phyloP scores from a whole-genome alignment of 768 basidiomycete genomes.

The Termitomyces sp. region DNA sequence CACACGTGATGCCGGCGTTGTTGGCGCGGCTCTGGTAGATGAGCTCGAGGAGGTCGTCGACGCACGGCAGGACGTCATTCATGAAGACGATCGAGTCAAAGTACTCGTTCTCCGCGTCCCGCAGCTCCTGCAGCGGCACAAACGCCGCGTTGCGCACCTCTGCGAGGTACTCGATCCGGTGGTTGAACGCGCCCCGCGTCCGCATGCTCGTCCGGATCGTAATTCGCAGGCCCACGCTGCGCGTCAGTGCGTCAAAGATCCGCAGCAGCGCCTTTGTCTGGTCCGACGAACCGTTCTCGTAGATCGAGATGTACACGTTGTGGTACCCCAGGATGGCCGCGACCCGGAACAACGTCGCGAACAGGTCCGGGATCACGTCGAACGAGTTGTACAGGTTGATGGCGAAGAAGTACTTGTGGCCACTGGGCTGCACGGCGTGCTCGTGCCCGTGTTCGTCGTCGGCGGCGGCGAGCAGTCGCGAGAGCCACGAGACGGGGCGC shows the following conservation, averaged over 20 bases:
- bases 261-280: slow-evolving; percentile 96
- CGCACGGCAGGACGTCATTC: slow-evolving; percentile 98
- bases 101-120: slow-evolving; percentile 88
- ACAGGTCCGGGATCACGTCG: slow-evolving; percentile 96
- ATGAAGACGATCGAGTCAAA: slow-evolving; percentile 98
- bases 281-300: slow-evolving; percentile 98
- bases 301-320: slow-evolving; percentile 97
- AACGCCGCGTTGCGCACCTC: slow-evolving; percentile 99
- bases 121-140: slow-evolving; percentile 89
- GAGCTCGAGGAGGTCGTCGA: slow-evolving; percentile 95
- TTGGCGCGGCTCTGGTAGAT: slow-evolving; percentile 92
- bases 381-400: slow-evolving; percentile 99
- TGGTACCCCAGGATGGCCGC: slow-evolving; percentile 91
- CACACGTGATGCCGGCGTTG: slow-evolving; percentile 98
- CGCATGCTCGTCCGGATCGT: slow-evolving; percentile 91
- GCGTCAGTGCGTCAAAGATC: slow-evolving; percentile 90
- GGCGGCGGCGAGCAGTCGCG: slow-evolving; percentile 35
- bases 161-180: slow-evolving; percentile 99
- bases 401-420: slow-evolving; percentile 99
- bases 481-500: slow-evolving; percentile 57
- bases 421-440: slow-evolving; percentile 35
- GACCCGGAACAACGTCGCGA: slow-evolving; percentile 92
- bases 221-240: slow-evolving; percentile 86
- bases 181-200: slow-evolving; percentile 93
- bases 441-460: slow-evolving; percentile 33